These are phyloP conservation scores for Mallotus repandus DNA, from an alignment of 441 rosid genomes.

Conservation along the genomic window DNA sequence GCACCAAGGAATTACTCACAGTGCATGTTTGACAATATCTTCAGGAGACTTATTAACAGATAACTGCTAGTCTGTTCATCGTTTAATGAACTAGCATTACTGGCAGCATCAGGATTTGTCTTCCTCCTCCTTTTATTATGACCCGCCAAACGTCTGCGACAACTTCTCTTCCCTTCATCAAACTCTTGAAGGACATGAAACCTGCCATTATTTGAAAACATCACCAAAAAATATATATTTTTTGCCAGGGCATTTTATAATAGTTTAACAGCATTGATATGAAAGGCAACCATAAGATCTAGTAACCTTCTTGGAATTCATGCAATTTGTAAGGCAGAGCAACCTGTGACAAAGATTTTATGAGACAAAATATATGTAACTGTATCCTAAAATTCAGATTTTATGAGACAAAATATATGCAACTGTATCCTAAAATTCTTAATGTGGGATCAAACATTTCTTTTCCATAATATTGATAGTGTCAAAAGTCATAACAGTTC, in stretches of 20 bases:
- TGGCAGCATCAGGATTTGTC: slow-evolving; percentile 64
- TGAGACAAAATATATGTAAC: not conserved
- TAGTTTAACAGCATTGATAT: not conserved
- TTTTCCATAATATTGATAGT: not conserved
- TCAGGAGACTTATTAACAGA: slow-evolving; percentile 71
- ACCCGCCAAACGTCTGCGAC: slow-evolving; percentile 98
- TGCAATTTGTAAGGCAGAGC: not conserved
- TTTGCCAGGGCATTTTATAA: not conserved
- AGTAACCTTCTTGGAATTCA: not conserved
- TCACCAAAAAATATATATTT: slow-evolving; percentile 3
- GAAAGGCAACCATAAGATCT: not conserved
- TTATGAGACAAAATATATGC: not conserved
- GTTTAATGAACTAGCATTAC: slow-evolving; percentile 47
- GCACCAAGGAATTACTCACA: slow-evolving; percentile 43
- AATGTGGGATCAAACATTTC: not conserved
- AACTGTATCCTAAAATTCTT: not conserved
- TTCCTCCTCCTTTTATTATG: slow-evolving; percentile 94
- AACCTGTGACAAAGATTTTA: not conserved
- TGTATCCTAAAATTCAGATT: not conserved
- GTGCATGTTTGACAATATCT: slow-evolving; percentile 80
- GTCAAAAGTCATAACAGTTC: not conserved
- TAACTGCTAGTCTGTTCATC: slow-evolving; percentile 79
- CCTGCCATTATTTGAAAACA: slow-evolving; percentile 40
- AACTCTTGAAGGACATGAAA: slow-evolving; percentile 96
- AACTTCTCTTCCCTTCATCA: slow-evolving; percentile 98